Conservation (phyloP, 371 early-diverging fungal species). For the Lichtheimia hyalospora region DNA sequence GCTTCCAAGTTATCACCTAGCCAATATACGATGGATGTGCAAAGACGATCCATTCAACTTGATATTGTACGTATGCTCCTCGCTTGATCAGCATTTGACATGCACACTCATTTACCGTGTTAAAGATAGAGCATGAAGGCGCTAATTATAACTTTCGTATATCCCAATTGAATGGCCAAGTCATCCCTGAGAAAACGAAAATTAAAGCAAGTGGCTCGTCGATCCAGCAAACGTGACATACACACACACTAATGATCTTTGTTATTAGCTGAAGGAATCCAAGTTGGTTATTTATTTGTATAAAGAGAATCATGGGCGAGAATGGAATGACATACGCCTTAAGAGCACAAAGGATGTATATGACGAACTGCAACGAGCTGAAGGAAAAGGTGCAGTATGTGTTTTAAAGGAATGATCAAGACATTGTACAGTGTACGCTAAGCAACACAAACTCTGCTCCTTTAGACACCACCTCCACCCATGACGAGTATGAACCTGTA, state of each 20-base stretch:
- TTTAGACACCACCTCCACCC: no score
- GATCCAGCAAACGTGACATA: no score
- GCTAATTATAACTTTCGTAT: slow-evolving; percentile 28
- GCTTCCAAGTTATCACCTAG: slow-evolving; percentile 10
- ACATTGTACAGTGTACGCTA: no score
- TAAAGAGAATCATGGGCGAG: slow-evolving; percentile 20
- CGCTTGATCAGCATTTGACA: no score
- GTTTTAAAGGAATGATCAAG: no score
- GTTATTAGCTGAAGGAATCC: slow-evolving; percentile 23
- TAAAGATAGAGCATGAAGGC: slow-evolving; percentile 22
- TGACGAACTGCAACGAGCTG: slow-evolving; percentile 22
- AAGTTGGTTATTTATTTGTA: slow-evolving; percentile 20
- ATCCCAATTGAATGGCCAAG: slow-evolving; percentile 17
- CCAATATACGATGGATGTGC: slow-evolving; percentile 20
- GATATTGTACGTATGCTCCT: slow-evolving; percentile 20
- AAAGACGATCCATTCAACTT: slow-evolving; percentile 17
- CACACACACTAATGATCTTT: not conserved
- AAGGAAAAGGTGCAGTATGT: slow-evolving; percentile 12
- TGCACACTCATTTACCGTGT: no score
- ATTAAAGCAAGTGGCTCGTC: slow-evolving; percentile 11
- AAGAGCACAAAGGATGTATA: slow-evolving; percentile 24
- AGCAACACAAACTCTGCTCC: no score
- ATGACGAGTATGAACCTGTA: no score
- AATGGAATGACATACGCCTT: slow-evolving; percentile 25
- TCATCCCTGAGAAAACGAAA: slow-evolving; percentile 13